phyloP scores from a whole-genome alignment of 1,284 basidiomycete genomes.

The Moniliophthora roreri region DNA sequence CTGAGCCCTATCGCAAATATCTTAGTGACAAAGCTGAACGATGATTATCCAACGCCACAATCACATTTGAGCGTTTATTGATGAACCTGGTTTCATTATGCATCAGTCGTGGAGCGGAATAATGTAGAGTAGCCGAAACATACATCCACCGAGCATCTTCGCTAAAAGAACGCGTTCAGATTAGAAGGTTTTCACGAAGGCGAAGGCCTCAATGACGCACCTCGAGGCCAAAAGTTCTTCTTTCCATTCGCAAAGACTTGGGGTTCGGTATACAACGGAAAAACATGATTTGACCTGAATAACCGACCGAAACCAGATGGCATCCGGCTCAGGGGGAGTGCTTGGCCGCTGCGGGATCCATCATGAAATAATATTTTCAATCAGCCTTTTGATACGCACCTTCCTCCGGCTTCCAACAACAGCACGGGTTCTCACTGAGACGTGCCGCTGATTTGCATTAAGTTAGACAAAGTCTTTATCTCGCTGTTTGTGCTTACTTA shows the following conservation, averaged over 20 bases:
- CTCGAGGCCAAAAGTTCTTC: slow-evolving; percentile 60
- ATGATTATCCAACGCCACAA: slow-evolving; percentile 13
- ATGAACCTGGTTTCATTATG: slow-evolving; percentile 46
- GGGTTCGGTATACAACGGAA: slow-evolving; percentile 52
- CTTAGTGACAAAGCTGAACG: not conserved
- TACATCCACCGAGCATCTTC: slow-evolving; percentile 70
- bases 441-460: slow-evolving; percentile 42
- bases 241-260: slow-evolving; percentile 47
- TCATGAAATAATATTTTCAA: no score
- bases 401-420: slow-evolving; percentile 64
- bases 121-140: slow-evolving; percentile 24
- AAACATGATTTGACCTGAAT: slow-evolving; percentile 47
- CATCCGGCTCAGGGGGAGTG: slow-evolving; percentile 35
- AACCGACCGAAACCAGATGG: slow-evolving; percentile 41
- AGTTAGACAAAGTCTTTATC: not conserved
- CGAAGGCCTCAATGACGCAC: slow-evolving; percentile 31
- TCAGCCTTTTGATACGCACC: slow-evolving; percentile 34
- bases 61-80: slow-evolving; percentile 68
- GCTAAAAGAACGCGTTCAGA: slow-evolving; percentile 32
- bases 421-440: slow-evolving; percentile 65
- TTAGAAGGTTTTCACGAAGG: not conserved
- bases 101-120: slow-evolving; percentile 1
- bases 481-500: not conserved
- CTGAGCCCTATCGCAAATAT: slow-evolving; percentile 49
- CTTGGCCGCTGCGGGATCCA: slow-evolving; percentile 39